Conservation (phyloP, 2,329 filamentous ascomycete species). For the Pseudopyrenochaeta lycopersici region DNA sequence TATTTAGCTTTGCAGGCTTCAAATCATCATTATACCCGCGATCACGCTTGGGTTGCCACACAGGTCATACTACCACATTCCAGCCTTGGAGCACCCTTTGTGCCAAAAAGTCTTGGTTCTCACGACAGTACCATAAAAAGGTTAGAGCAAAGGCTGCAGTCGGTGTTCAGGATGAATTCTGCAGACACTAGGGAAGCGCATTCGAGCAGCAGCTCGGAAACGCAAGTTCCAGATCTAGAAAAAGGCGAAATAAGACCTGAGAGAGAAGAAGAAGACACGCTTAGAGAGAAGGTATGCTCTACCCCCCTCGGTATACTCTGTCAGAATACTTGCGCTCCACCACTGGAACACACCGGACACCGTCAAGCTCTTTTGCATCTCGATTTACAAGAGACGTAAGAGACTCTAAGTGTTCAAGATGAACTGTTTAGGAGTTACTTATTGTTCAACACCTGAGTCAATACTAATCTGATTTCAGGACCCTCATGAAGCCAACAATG, state of each 20-base stretch:
- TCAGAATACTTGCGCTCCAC: too few relatives aligned
- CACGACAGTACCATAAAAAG: neutral
- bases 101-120: neutral
- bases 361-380: too few relatives aligned
- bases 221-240: conserved; percentile 22
- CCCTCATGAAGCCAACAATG: conserved; percentile 16
- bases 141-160: neutral
- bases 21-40: too few relatives aligned
- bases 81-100: neutral
- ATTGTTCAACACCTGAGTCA: too few relatives aligned
- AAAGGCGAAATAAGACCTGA: conserved; percentile 21
- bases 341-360: too few relatives aligned
- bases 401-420: neutral
- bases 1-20: too few relatives aligned
- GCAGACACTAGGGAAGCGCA: conserved; percentile 20
- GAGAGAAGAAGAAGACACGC: conserved; percentile 8
- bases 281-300: conserved; percentile 14
- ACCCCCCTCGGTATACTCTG: too few relatives aligned
- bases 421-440: too few relatives aligned
- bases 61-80: neutral
- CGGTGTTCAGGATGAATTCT: conserved; percentile 24
- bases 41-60: too few relatives aligned
- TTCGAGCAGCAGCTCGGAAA: conserved; percentile 36
- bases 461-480: conserved; percentile 10
- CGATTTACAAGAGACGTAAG: too few relatives aligned